These are phyloP conservation scores for maize (Zea mays) DNA, from an alignment of 176 grass and related monocot genomes.

Conservation along the genomic window DNA sequence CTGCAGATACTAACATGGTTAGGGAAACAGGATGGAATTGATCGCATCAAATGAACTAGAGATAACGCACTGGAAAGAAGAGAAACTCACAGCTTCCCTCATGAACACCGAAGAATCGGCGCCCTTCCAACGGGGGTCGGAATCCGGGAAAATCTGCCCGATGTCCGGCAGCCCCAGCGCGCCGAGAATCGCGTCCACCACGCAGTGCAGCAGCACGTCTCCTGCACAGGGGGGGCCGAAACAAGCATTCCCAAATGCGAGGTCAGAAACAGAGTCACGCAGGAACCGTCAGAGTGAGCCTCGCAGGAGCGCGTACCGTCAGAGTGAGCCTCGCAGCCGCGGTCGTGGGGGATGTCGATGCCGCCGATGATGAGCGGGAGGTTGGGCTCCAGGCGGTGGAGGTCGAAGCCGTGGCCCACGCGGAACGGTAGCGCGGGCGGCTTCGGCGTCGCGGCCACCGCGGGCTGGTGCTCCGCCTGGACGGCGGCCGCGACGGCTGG, in stretches of 20 bases:
- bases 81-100: constrained; percentile 81
- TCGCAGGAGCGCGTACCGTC: constrained; percentile 55
- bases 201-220: constrained; percentile 98
- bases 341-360: constrained; percentile 87
- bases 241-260: not conserved
- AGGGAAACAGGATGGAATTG: not conserved
- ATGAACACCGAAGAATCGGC: constrained; percentile 81
- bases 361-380: constrained; percentile 97
- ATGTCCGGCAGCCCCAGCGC: constrained; percentile 97
- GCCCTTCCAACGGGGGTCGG: constrained; percentile 90
- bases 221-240: constrained; percentile 54
- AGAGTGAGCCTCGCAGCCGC: constrained; percentile 92
- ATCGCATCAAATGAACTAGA: not conserved
- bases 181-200: constrained; percentile 95
- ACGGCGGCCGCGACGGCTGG: constrained; percentile 42
- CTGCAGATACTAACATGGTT: not conserved
- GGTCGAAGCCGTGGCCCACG: constrained; percentile 89
- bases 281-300: not conserved
- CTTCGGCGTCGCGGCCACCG: constrained; percentile 48
- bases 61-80: not conserved
- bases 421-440: constrained; percentile 83
- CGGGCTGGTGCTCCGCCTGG: constrained; percentile 65
- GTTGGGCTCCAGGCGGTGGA: constrained; percentile 92
- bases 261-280: not conserved
- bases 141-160: constrained; percentile 96